phyloP scores from a whole-genome alignment of 306 rosid species.

The Dalbergia cultrata region DNA sequence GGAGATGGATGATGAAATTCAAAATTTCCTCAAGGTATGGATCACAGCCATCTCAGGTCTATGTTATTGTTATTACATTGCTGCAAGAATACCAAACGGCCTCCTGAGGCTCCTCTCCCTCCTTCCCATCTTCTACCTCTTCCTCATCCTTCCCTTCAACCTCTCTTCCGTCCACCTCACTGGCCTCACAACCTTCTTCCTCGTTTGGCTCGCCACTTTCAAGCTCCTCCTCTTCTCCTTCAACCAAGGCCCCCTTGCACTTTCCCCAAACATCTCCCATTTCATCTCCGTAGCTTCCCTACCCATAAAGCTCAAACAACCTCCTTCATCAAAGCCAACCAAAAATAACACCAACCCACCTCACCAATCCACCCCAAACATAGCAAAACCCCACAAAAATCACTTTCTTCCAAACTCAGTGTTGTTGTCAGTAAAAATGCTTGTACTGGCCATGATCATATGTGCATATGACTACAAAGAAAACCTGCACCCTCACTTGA shows the following conservation, averaged over 20 bases:
- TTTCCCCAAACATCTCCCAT: conserved; percentile 48
- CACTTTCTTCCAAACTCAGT: neutral
- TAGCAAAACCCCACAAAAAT: neutral
- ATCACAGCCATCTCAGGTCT: conserved; percentile 40
- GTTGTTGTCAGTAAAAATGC: conserved; percentile 40
- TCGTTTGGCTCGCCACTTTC: conserved; percentile 58
- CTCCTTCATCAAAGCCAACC: neutral
- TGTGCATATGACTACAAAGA: conserved; percentile 45
- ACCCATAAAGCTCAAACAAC: conserved; percentile 61
- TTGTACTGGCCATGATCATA: conserved; percentile 49
- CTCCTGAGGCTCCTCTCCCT: conserved; percentile 49
- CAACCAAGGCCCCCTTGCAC: conserved; percentile 62
- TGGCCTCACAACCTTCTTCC: conserved; percentile 56
- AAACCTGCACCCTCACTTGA: conserved; percentile 43
- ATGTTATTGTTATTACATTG: conserved; percentile 53
- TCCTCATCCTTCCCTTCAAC: conserved; percentile 49
- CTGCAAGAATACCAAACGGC: conserved; percentile 50
- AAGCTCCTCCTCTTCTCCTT: conserved; percentile 63
- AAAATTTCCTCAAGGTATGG: conserved; percentile 57
- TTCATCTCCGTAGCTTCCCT: conserved; percentile 72
- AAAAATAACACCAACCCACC: neutral
- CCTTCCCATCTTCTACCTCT: conserved; percentile 53
- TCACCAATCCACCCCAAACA: neutral
- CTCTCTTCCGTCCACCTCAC: conserved; percentile 50
- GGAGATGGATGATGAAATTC: conserved; percentile 48